These are phyloP conservation scores for Geotrichum europaeum DNA, from an alignment of 1,139 yeast genomes.

Conservation along the genomic window DNA sequence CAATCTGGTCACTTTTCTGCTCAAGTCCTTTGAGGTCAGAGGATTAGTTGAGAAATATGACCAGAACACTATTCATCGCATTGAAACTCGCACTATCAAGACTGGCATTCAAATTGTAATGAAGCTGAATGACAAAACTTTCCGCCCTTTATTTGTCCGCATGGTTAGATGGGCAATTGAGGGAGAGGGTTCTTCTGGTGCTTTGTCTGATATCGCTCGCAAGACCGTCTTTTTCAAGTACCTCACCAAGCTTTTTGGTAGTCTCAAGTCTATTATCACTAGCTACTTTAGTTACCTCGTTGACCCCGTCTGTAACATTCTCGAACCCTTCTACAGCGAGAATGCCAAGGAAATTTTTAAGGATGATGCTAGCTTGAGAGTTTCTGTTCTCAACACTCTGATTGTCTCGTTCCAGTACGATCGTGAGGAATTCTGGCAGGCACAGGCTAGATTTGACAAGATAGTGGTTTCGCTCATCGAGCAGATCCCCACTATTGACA, in stretches of 20 bases:
- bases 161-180: conserved; percentile 91
- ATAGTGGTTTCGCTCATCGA: conserved; percentile 55
- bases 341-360: conserved; percentile 8
- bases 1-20: conserved; percentile 62
- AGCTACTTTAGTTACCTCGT: conserved; percentile 78
- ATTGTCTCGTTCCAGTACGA: conserved; percentile 80
- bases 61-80: conserved; percentile 67
- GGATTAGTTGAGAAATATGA: conserved; percentile 52
- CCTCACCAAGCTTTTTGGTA: conserved; percentile 76
- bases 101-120: conserved; percentile 74
- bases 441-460: conserved; percentile 74
- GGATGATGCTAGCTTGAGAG: conserved; percentile 50
- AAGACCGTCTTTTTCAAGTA: conserved; percentile 72
- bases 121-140: conserved; percentile 88
- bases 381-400: conserved; percentile 65
- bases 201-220: conserved; percentile 22
- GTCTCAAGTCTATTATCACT: conserved; percentile 79
- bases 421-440: conserved; percentile 91
- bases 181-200: conserved; percentile 61
- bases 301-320: conserved; percentile 58
- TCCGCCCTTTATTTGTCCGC: conserved; percentile 85
- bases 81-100: conserved; percentile 69
- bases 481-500: conserved; percentile 64
- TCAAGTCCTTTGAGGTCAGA: conserved; percentile 57
- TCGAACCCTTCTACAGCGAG: conserved; percentile 31